Percentiles rank a stretch among this genome's conserved stretches.
These are phyloP conservation scores for Cadophora sp. DNA, from an alignment of 2,329 filamentous ascomycete genomes.

Conservation along the genomic window DNA sequence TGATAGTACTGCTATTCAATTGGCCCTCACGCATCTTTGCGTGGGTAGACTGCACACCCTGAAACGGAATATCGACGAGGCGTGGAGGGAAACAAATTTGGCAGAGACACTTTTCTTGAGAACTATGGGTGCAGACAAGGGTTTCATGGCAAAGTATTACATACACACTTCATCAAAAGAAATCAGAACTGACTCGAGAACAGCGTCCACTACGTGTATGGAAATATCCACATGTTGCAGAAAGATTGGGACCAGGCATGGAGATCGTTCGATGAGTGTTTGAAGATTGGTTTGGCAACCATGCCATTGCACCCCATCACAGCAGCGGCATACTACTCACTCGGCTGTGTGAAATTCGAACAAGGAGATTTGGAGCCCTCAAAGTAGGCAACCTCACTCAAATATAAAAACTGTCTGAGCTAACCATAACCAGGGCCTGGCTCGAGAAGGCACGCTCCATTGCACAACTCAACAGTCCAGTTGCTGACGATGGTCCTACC, in stretches of 20 bases:
- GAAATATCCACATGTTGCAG: constrained; percentile 33
- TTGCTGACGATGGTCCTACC: constrained; percentile 33
- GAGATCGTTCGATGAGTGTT: constrained; percentile 25
- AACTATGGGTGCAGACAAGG: constrained; percentile 26
- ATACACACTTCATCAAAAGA: too few relatives aligned
- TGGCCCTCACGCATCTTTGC: constrained; percentile 34
- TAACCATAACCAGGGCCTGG: constrained; percentile 15
- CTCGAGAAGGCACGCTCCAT: constrained; percentile 36
- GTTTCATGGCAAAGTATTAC: constrained; percentile 32
- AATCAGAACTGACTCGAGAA: not conserved
- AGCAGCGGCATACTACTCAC: constrained; percentile 33
- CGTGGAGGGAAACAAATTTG: constrained; percentile 23
- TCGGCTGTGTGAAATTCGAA: constrained; percentile 31
- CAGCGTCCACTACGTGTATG: constrained; percentile 36
- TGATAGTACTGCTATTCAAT: constrained; percentile 26
- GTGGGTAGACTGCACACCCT: constrained; percentile 25
- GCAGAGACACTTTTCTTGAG: constrained; percentile 33
- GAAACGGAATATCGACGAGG: constrained; percentile 20
- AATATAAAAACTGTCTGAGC: not conserved
- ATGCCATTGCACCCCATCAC: constrained; percentile 33
- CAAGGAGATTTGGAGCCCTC: constrained; percentile 21
- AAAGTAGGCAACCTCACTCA: constrained; percentile 18
- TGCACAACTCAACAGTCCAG: constrained; percentile 35
- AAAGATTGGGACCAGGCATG: constrained; percentile 22
- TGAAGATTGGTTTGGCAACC: constrained; percentile 29